Conservation (phyloP, 257 asterid species). For the Gentiana macrophylla region DNA sequence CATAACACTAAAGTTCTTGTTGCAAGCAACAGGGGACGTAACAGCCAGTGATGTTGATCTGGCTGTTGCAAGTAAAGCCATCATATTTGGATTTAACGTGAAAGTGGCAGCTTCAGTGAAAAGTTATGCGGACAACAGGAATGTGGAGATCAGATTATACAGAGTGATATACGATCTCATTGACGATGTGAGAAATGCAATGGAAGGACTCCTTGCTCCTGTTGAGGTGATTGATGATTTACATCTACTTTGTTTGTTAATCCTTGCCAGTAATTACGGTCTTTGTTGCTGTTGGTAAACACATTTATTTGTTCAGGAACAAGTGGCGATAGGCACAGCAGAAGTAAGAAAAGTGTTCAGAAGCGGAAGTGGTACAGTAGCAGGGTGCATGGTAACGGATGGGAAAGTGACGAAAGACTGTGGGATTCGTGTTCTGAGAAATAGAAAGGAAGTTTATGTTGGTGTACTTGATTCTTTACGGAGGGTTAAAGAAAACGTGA, state of each 20-base stretch:
- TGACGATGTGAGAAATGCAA: conserved; percentile 83
- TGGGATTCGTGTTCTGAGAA: conserved; percentile 76
- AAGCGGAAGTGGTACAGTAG: conserved; percentile 97
- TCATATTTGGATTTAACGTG: conserved; percentile 84
- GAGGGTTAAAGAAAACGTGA: conserved; percentile 86
- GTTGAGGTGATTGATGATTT: conserved; percentile 55
- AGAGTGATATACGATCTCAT: conserved; percentile 89
- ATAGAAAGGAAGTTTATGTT: conserved; percentile 63
- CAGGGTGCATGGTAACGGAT: conserved; percentile 94
- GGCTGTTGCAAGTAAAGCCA: conserved; percentile 84
- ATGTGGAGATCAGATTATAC: conserved; percentile 74
- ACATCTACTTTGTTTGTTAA: too few species aligned
- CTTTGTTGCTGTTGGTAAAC: too few species aligned
- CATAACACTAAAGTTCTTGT: conserved; percentile 81
- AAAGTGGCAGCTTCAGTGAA: conserved; percentile 74
- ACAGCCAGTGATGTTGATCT: conserved; percentile 85
- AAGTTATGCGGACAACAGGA: conserved; percentile 59
- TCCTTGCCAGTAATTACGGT: too few species aligned
- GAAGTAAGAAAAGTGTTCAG: conserved; percentile 90
- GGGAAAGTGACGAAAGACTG: conserved; percentile 81
- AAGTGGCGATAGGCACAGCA: conserved; percentile 78
- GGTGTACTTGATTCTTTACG: conserved; percentile 70
- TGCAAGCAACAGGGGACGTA: conserved; percentile 93
- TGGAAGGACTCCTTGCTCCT: conserved; percentile 92
- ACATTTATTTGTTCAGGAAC: conserved; percentile 39